phyloP scores from a whole-genome alignment of 1,139 yeast species.

The Waltiozyma sp. region DNA sequence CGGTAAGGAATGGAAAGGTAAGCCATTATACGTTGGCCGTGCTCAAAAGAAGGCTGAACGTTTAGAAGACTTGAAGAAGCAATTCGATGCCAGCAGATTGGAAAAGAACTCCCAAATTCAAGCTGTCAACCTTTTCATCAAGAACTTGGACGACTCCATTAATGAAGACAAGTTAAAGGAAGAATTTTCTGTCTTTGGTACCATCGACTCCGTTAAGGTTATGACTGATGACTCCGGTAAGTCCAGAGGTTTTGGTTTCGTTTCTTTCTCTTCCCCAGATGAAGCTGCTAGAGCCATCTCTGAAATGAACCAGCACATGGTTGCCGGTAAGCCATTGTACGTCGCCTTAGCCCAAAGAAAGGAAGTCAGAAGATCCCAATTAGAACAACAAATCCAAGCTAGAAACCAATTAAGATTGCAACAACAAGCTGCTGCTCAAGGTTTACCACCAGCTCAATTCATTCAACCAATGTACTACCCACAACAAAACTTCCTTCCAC shows the following conservation, averaged over 20 bases:
- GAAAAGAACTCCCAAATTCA: conserved; percentile 93
- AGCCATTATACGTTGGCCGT: conserved; percentile 89
- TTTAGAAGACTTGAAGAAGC: conserved; percentile 90
- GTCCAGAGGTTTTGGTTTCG: conserved; percentile 98
- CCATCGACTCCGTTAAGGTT: conserved; percentile 92
- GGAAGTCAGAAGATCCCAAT: conserved; percentile 95
- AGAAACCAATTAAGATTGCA: conserved; percentile 98
- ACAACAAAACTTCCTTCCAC: conserved; percentile 76
- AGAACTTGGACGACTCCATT: conserved; percentile 89
- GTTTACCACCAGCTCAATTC: conserved; percentile 82
- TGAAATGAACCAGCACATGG: conserved; percentile 97
- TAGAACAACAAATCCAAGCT: conserved; percentile 96
- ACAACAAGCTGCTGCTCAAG: conserved; percentile 64
- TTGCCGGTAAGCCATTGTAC: conserved; percentile 91
- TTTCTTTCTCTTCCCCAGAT: conserved; percentile 95
- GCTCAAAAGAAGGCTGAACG: conserved; percentile 99
- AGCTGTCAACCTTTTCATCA: conserved; percentile 93
- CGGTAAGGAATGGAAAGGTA: conserved; percentile 77
- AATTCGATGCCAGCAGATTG: conserved; percentile 85
- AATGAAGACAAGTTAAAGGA: conserved; percentile 88
- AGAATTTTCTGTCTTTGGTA: conserved; percentile 89
- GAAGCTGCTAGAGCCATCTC: conserved; percentile 98
- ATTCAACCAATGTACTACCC: conserved; percentile 93
- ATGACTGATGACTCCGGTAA: conserved; percentile 93
- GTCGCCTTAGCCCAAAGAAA: conserved; percentile 99